Evolutionary conservation across 768 basidiomycete genomes (phyloP).

Genomic region (Termitomyces sp.): DNA sequence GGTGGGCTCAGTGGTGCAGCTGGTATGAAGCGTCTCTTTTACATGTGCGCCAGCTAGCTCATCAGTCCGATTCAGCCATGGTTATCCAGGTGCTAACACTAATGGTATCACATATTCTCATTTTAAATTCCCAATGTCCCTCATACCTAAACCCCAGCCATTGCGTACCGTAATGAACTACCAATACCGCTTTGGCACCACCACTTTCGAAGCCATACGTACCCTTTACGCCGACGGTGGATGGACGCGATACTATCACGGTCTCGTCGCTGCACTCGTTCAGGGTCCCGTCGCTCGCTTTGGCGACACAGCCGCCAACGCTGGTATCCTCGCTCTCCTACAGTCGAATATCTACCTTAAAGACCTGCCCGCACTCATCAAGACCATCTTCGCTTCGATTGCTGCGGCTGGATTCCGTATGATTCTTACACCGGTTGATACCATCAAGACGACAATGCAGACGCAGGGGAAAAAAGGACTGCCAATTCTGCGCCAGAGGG

Average conservation of each 20-base stretch:
- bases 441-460: conserved; percentile 93
- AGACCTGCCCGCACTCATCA: conserved; percentile 55
- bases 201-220: conserved; percentile 56
- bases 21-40: conserved; percentile 35
- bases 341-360: conserved; percentile 71
- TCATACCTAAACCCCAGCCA: conserved; percentile 44
- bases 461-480: conserved; percentile 78
- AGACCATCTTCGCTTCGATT: conserved; percentile 77
- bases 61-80: conserved; percentile 62
- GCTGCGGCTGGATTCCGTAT: conserved; percentile 86
- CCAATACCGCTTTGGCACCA: conserved; percentile 87
- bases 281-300: conserved; percentile 86
- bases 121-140: neutral
- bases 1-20: conserved; percentile 90
- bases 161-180: conserved; percentile 99
- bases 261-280: conserved; percentile 78
- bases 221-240: conserved; percentile 80
- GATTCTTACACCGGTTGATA: conserved; percentile 90
- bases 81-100: conserved; percentile 87
- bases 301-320: conserved; percentile 94
- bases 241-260: conserved; percentile 83
- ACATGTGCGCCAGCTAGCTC: neutral
- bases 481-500: conserved; percentile 60
- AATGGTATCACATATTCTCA: conserved; percentile 54
- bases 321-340: conserved; percentile 83